Conservation (phyloP, 2,329 filamentous ascomycete species). For the Aspergillus viridinutans region DNA sequence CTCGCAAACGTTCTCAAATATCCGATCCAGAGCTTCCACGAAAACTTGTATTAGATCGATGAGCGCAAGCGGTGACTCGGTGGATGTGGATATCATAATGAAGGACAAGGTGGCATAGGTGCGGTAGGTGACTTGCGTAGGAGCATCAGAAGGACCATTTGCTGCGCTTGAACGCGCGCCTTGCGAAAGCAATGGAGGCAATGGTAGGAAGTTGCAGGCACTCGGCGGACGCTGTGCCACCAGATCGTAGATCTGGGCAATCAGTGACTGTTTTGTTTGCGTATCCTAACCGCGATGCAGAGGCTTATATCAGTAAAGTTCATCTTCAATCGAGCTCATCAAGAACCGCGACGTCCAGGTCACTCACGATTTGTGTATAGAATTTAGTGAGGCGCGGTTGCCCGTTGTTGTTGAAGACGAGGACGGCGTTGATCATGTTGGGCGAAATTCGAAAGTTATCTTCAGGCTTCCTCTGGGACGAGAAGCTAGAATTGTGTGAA, state of each 20-base stretch:
- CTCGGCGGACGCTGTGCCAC: constrained; percentile 88
- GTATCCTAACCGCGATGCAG: constrained; percentile 67
- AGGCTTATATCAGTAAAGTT: not conserved
- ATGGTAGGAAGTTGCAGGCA: constrained; percentile 95
- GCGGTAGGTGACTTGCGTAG: constrained; percentile 93
- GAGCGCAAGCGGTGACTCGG: constrained; percentile 89
- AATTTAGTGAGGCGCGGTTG: constrained; percentile 97
- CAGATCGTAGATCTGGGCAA: constrained; percentile 94
- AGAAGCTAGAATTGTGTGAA: not conserved
- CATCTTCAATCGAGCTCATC: no score
- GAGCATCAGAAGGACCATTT: constrained; percentile 72
- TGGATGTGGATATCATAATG: constrained; percentile 94
- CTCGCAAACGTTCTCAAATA: constrained; percentile 99
- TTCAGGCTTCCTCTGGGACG: not conserved
- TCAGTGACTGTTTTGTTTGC: constrained; percentile 91
- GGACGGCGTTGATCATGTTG: constrained; percentile 93
- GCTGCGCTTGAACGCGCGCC: constrained; percentile 45
- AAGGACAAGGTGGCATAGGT: constrained; percentile 98
- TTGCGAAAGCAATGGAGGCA: constrained; percentile 59
- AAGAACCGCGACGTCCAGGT: not conserved
- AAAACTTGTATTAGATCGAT: constrained; percentile 98
- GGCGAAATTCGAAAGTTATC: not conserved
- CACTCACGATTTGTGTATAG: constrained; percentile 84
- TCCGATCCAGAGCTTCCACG: constrained; percentile 86
- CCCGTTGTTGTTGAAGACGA: constrained; percentile 98